Percentiles rank a stretch among this genome's conserved stretches.
These are phyloP conservation scores for Colletotrichum incanum DNA, from an alignment of 2,329 filamentous ascomycete species.

Conservation along the genomic window DNA sequence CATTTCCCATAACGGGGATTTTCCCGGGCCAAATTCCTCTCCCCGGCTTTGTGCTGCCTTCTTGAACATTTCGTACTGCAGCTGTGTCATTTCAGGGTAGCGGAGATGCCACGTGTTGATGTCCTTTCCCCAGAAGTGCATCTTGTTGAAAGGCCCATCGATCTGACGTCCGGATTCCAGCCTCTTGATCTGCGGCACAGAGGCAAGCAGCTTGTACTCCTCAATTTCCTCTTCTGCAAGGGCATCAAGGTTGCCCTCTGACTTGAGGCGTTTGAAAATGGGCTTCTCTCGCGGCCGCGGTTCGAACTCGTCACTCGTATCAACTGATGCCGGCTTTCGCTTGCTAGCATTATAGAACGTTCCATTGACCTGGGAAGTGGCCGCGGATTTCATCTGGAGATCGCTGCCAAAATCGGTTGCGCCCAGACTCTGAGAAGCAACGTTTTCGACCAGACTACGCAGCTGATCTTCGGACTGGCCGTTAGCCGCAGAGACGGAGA, in stretches of 20 bases:
- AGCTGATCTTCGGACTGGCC: conserved; percentile 65
- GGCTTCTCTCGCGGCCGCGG: conserved; percentile 55
- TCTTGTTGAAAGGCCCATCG: conserved; percentile 70
- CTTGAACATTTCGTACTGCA: conserved; percentile 71
- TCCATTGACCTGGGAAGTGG: conserved; percentile 42
- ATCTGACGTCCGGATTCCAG: conserved; percentile 70
- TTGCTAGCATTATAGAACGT: conserved; percentile 68
- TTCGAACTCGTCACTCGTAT: conserved; percentile 69
- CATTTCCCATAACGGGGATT: conserved; percentile 68
- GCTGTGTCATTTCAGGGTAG: conserved; percentile 76
- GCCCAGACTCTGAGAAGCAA: conserved; percentile 70
- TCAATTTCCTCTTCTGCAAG: conserved; percentile 55
- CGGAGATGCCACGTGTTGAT: conserved; percentile 71
- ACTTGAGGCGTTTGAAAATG: conserved; percentile 70
- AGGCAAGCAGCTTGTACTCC: conserved; percentile 64
- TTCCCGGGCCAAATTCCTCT: conserved; percentile 69
- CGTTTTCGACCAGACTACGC: conserved; percentile 67
- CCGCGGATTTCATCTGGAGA: conserved; percentile 44
- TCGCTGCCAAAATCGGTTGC: conserved; percentile 62
- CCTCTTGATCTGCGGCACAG: conserved; percentile 65
- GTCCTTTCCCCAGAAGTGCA: conserved; percentile 71
- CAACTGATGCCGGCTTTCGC: conserved; percentile 65
- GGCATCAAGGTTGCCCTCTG: conserved; percentile 60
- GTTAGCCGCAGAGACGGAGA: conserved; percentile 48
- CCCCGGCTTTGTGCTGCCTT: conserved; percentile 65